Percentiles rank a stretch among this genome's conserved stretches.
phyloP scores from a whole-genome alignment of 768 basidiomycete genomes.

The Lactarius hengduanensis region DNA sequence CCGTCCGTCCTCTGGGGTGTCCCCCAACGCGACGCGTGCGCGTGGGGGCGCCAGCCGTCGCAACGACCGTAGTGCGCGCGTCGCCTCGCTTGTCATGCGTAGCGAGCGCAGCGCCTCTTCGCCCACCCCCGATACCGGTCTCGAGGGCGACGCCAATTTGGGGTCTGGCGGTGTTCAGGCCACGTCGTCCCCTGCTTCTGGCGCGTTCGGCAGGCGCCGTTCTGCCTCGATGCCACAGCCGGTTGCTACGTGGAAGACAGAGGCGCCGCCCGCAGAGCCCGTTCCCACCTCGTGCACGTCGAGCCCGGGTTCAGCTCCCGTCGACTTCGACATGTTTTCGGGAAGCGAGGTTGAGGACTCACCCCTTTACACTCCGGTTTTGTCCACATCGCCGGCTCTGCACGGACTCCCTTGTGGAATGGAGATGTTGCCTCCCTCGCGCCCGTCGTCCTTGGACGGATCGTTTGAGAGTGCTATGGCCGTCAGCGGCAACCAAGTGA shows the following conservation, averaged over 20 bases:
- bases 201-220: conserved; percentile 20
- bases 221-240: conserved; percentile 28
- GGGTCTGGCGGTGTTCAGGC: background rate
- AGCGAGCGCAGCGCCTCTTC: conserved; percentile 20
- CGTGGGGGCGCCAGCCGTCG: conserved; percentile 6
- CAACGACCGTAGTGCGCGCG: conserved; percentile 23
- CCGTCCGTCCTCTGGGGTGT: conserved; percentile 16
- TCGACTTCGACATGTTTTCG: conserved; percentile 24
- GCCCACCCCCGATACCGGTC: background rate
- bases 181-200: background rate
- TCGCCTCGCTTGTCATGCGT: conserved; percentile 18
- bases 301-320: conserved; percentile 18
- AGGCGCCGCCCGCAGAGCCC: background rate
- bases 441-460: background rate
- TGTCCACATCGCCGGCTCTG: conserved; percentile 8
- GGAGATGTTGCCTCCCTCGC: conserved; percentile 18
- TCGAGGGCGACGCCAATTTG: background rate
- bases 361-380: conserved; percentile 20
- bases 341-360: conserved; percentile 21
- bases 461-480: conserved; percentile 5
- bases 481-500: conserved; percentile 14
- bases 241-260: conserved; percentile 7
- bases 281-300: conserved; percentile 23
- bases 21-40: conserved; percentile 2
- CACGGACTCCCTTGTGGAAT: conserved; percentile 3